Percentiles rank a stretch among this genome's conserved stretches.
phyloP scores from a whole-genome alignment of 2,329 filamentous ascomycete species.

The Xylariaceae sp. region DNA sequence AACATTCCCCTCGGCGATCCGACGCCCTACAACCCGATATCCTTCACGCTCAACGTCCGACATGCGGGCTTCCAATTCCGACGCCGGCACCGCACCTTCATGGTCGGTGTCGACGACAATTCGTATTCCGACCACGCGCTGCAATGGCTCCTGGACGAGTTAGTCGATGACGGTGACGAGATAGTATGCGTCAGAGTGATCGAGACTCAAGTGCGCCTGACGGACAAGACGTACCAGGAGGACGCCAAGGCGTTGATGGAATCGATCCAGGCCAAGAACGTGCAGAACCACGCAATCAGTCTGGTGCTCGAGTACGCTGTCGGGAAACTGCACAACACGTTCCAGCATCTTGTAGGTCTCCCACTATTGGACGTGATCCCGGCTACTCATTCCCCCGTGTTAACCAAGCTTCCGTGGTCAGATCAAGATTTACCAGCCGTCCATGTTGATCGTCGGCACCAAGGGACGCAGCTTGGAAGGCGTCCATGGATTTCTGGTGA shows the following conservation, averaged over 20 bases:
- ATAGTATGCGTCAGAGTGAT: conserved; percentile 85
- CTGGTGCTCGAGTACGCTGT: conserved; percentile 82
- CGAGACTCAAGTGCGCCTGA: conserved; percentile 69
- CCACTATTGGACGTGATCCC: neutral
- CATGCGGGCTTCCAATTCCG: conserved; percentile 81
- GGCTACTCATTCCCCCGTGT: neutral
- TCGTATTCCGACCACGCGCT: conserved; percentile 88
- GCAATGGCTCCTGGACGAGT: conserved; percentile 85
- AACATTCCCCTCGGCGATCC: conserved; percentile 53
- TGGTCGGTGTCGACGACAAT: conserved; percentile 87
- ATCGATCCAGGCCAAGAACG: conserved; percentile 72
- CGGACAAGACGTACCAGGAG: conserved; percentile 65
- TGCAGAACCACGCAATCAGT: conserved; percentile 73
- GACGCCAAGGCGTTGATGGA: conserved; percentile 72
- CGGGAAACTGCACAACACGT: conserved; percentile 84
- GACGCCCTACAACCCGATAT: conserved; percentile 55
- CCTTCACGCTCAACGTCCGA: conserved; percentile 77
- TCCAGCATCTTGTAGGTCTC: conserved; percentile 73
- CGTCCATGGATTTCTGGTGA: conserved; percentile 76
- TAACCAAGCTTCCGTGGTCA: conserved; percentile 31
- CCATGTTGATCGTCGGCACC: conserved; percentile 86
- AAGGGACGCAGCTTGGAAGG: conserved; percentile 78
- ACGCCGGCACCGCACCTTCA: conserved; percentile 77
- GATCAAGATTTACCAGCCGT: conserved; percentile 89
- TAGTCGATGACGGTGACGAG: conserved; percentile 90